Percentiles rank a stretch among this genome's conserved stretches.
These are phyloP conservation scores for Nepenthes gracilis DNA, from an alignment of 148 eudicot species.

Conservation along the genomic window DNA sequence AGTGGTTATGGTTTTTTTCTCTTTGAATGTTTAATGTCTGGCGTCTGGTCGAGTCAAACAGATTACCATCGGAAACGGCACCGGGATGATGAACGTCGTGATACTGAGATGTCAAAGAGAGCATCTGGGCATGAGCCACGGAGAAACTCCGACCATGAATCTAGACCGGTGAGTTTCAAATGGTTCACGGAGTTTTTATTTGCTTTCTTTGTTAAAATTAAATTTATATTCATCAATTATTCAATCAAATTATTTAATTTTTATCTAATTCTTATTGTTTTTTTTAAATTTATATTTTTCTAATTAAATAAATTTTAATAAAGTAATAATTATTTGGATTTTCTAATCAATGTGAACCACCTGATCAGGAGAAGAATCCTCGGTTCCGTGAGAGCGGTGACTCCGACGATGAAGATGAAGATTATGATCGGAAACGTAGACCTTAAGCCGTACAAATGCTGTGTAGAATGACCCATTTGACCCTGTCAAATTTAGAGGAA, in stretches of 20 bases:
- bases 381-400: slow-evolving; percentile 92
- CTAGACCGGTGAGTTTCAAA: slow-evolving; percentile 93
- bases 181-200: background rate
- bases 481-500: too few species aligned
- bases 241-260: background rate
- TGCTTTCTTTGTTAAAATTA: background rate
- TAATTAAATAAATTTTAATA: too few species aligned
- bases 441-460: too few species aligned
- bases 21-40: too few species aligned
- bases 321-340: background rate
- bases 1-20: background rate
- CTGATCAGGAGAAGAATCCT: slow-evolving; percentile 84
- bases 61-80: slow-evolving; percentile 70
- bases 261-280: background rate
- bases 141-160: slow-evolving; percentile 61
- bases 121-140: slow-evolving; percentile 50
- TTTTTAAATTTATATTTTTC: background rate
- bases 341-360: background rate
- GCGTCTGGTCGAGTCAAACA: slow-evolving; percentile 13
- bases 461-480: too few species aligned
- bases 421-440: slow-evolving; percentile 51
- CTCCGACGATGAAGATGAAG: slow-evolving; percentile 87
- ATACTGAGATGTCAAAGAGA: slow-evolving; percentile 60
- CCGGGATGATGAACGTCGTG: slow-evolving; percentile 78
- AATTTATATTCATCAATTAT: background rate